Evolutionary conservation across 345 rosid genomes (phyloP).

Genomic region (Luvunga scandens): DNA sequence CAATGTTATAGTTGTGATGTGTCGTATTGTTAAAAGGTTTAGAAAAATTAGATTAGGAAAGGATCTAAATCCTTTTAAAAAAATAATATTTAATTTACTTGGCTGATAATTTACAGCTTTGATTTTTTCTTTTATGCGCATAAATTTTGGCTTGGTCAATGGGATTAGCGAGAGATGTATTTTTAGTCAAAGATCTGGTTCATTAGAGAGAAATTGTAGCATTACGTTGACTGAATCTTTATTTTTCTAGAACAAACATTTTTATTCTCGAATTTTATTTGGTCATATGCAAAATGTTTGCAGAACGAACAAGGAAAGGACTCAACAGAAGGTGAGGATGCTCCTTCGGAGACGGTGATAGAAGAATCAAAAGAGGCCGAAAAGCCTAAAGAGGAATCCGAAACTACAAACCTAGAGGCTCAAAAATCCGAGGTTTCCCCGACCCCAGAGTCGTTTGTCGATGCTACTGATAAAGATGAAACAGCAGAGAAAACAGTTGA

Average conservation of each 20-base stretch:
- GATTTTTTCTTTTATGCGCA: background rate
- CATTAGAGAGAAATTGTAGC: background rate
- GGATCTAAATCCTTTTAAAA: too few relatives aligned
- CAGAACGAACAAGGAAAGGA: constrained; percentile 28
- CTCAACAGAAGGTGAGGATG: background rate
- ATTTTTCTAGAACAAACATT: background rate
- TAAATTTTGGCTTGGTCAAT: background rate
- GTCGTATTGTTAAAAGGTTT: too few relatives aligned
- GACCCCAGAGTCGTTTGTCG: background rate
- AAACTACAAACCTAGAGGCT: background rate
- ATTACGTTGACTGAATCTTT: background rate
- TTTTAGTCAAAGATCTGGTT: background rate
- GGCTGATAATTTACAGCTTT: background rate
- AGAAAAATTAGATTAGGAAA: too few relatives aligned
- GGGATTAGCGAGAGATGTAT: background rate
- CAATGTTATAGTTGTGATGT: too few relatives aligned
- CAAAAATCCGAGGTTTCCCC: background rate
- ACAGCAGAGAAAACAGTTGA: constrained; percentile 10
- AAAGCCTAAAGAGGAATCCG: background rate
- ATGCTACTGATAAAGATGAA: background rate
- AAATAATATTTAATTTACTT: too few relatives aligned
- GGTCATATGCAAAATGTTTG: background rate
- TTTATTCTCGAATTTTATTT: background rate
- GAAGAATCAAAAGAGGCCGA: constrained; percentile 2
- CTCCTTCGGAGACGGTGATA: constrained; percentile 10